Evolutionary conservation across 176 grass and related monocot species (phyloP).

Genomic region (Otatea glauca): DNA sequence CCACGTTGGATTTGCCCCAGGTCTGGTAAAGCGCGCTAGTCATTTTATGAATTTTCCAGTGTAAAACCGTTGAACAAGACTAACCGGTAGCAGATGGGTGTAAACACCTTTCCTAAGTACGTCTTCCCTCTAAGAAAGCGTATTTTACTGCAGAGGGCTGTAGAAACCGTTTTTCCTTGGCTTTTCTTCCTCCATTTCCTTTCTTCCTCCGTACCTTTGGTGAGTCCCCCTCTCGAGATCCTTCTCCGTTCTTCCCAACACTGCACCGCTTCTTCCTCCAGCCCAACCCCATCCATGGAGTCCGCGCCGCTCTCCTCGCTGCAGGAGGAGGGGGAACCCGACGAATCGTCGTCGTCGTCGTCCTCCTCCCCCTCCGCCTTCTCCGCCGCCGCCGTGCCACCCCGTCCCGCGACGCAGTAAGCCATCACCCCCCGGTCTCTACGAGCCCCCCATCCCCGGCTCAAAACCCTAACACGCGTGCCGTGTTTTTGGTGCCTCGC

Average conservation of each 20-base stretch:
- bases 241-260: neutral
- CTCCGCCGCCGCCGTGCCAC: constrained; percentile 66
- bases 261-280: constrained; percentile 10
- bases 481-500: constrained; percentile 18
- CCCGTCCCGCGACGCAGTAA: constrained; percentile 89
- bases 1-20: too few relatives aligned
- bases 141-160: neutral
- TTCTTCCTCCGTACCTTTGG: constrained; percentile 4
- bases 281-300: constrained; percentile 53
- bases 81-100: neutral
- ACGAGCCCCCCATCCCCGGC: neutral
- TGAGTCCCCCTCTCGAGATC: neutral
- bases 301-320: constrained; percentile 64
- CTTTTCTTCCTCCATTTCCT: neutral
- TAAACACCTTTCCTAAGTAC: neutral
- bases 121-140: neutral
- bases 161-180: neutral
- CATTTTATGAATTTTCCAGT: neutral
- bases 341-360: constrained; percentile 20
- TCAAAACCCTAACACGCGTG: constrained; percentile 20
- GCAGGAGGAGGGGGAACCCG: constrained; percentile 55
- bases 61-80: neutral
- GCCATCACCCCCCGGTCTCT: neutral
- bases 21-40: too few relatives aligned
- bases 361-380: constrained; percentile 63